Evolutionary conservation across 176 grass and related monocot genomes (phyloP).

Genomic region (Saccharum officinarum): DNA sequence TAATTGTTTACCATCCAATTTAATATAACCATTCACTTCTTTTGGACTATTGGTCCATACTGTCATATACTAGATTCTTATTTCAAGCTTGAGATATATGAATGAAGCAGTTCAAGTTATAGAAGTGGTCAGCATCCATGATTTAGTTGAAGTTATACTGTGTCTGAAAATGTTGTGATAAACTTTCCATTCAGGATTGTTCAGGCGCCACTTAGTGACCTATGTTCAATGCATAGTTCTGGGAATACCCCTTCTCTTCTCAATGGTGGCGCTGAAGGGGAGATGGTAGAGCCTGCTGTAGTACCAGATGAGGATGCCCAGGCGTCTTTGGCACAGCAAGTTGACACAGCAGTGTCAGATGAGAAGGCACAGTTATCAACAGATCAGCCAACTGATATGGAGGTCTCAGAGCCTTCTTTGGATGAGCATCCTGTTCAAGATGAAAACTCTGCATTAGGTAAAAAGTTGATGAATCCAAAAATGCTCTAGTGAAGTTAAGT

Average conservation of each 20-base stretch:
- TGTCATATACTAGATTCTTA: background rate
- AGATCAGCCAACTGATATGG: conserved; percentile 34
- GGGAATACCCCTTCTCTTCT: conserved; percentile 26
- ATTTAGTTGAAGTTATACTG: background rate
- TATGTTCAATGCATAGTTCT: conserved; percentile 51
- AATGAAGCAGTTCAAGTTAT: background rate
- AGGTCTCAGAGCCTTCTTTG: conserved; percentile 34
- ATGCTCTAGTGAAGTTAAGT: background rate
- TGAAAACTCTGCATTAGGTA: conserved; percentile 54
- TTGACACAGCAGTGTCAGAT: conserved; percentile 24
- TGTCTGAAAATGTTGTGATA: conserved; percentile 26
- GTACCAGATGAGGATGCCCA: conserved; percentile 28
- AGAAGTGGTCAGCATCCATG: background rate
- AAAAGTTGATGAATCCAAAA: conserved; percentile 10
- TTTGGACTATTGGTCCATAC: background rate
- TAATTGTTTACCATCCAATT: background rate
- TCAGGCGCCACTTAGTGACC: conserved; percentile 59
- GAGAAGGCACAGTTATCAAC: background rate
- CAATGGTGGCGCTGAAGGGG: conserved; percentile 21
- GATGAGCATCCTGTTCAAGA: conserved; percentile 46
- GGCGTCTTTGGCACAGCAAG: conserved; percentile 5
- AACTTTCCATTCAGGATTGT: conserved; percentile 71
- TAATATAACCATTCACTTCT: conserved; percentile 18
- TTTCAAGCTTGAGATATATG: conserved; percentile 24
- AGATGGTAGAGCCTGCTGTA: background rate